Evolutionary conservation across 352 stramenopile genomes (phyloP), one percentile per base, ranked within the genome.

Genomic region (Globisporangium canariense): DNA sequence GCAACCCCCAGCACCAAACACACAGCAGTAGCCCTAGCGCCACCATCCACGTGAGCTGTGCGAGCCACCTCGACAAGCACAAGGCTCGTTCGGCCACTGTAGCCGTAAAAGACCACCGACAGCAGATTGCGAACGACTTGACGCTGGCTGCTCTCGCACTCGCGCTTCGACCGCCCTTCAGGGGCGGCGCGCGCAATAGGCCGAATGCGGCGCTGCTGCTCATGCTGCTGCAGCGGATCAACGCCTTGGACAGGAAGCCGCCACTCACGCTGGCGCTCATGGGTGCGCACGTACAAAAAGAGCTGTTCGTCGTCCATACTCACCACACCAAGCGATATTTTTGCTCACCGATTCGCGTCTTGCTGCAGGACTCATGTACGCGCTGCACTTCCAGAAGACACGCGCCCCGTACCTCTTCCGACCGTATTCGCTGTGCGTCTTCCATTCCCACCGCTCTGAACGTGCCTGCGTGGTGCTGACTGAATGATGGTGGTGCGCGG

Each of bases 191-290:
- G 13, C 53, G 36, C 32, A 53, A 68, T 36, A 56, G 46, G 4
- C 63, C 58, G 28, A 68, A 67, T 25, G 60, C 75, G n/a, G 74
- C 76, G 36, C 66, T 75, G 43, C 55, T 72, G 46, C 49, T 87
- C 22, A 58, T 80, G 59, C 41, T 80, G 47, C 56, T 84, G 65
- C 68, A 75, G 16, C 70, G 83, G 3, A 66, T 93, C 36, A 68
- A 86, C 34, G 52, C 74, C 45, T 59, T 93, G 60, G 81, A 91
- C 25, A 64, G 72, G 45, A 93, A 93, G 69, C 76, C 76, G n/a
- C 76, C 77, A 3, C 71, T 83, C 46, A 86, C 77, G 38, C 60
- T 86, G 8, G 66, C 16, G 9, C 64, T 86, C 14, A 74, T 86
- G 40, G 77, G 77, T 86, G 11, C 63, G 47, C 2, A 18, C 5